phyloP scores from a whole-genome alignment of 2,329 filamentous ascomycete species.

The Tolypocladium sp. region DNA sequence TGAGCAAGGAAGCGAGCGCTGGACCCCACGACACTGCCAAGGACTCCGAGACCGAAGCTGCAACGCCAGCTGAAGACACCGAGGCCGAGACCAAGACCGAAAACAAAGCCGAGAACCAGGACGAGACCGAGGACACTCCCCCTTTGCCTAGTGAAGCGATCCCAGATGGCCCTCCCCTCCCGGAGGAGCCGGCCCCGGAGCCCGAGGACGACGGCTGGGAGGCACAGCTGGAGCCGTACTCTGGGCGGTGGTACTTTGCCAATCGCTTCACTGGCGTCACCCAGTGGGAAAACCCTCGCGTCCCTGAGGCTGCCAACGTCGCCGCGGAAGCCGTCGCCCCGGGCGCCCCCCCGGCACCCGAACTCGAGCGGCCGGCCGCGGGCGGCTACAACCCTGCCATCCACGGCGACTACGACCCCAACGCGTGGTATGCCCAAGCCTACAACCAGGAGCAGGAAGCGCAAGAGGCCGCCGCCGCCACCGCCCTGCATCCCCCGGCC shows the following conservation, averaged over 20 bases:
- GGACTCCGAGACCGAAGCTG: neutral
- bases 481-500: conserved; percentile 18
- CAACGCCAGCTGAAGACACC: conserved; percentile 1
- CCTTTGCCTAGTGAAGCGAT: conserved; percentile 26
- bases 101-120: conserved; percentile 2
- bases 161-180: conserved; percentile 27
- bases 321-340: conserved; percentile 13
- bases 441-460: conserved; percentile 26
- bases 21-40: neutral
- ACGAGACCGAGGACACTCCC: conserved; percentile 14
- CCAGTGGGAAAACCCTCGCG: conserved; percentile 82
- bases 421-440: conserved; percentile 79
- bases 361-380: conserved; percentile 33
- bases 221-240: conserved; percentile 62
- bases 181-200: conserved; percentile 32
- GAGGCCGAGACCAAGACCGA: conserved; percentile 2
- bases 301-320: conserved; percentile 36
- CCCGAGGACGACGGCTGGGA: conserved; percentile 73
- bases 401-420: conserved; percentile 93
- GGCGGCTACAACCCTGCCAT: conserved; percentile 93
- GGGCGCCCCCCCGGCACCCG: conserved; percentile 21
- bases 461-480: conserved; percentile 19
- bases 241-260: conserved; percentile 71
- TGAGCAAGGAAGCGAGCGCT: neutral
- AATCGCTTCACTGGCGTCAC: conserved; percentile 68